phyloP scores from a whole-genome alignment of 441 rosid genomes.

The Aquilaria agallochum region DNA sequence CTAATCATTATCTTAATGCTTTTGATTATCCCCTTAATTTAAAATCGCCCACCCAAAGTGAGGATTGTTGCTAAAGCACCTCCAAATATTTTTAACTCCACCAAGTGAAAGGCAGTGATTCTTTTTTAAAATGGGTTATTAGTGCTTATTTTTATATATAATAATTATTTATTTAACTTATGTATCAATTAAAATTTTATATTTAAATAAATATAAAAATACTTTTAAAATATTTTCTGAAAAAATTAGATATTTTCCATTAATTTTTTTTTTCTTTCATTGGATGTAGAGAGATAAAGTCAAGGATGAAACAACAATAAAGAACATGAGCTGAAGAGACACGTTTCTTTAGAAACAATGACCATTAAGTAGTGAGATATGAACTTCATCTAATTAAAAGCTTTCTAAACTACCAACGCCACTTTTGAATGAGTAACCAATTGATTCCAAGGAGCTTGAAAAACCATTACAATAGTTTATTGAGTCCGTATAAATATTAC shows the following conservation, averaged over 20 bases:
- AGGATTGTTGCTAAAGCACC: neutral
- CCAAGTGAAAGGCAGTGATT: neutral
- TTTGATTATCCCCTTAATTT: neutral
- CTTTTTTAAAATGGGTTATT: neutral
- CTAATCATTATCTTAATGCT: neutral
- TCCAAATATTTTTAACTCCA: neutral
- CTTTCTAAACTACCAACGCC: too few relatives aligned
- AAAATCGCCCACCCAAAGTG: neutral
- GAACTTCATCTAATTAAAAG: too few relatives aligned
- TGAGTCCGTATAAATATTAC: too few relatives aligned
- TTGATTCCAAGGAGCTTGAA: too few relatives aligned
- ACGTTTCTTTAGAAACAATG: too few relatives aligned
- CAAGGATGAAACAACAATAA: too few relatives aligned
- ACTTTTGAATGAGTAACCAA: too few relatives aligned
- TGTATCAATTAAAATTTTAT: neutral
- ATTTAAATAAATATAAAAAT: neutral
- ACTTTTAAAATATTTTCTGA: neutral
- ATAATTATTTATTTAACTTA: neutral
- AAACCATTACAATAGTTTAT: too few relatives aligned
- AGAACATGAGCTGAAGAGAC: too few relatives aligned
- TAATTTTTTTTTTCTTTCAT: neutral
- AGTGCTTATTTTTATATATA: neutral
- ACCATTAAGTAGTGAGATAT: too few relatives aligned
- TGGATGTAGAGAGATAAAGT: too few relatives aligned
- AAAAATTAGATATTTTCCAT: constrained; percentile 13